A percentile compares a stretch with the other conserved stretches of the same genome.
Evolutionary conservation across 129 eudicot species (phyloP).

Genomic region (Erigeron canadensis): DNA sequence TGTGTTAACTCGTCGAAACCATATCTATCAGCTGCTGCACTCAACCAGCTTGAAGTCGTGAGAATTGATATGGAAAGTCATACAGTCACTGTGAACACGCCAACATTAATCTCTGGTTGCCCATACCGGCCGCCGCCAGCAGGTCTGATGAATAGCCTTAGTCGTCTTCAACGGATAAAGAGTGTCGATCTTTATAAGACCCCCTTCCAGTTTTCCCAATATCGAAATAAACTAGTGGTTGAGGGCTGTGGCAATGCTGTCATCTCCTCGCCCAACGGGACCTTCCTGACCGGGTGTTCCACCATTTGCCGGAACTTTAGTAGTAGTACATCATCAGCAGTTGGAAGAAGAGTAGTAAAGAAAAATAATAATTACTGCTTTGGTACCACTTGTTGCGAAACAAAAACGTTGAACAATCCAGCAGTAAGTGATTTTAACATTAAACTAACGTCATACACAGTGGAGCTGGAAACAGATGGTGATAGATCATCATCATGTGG

Average conservation of each 20-base stretch:
- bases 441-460: neutral
- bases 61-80: neutral
- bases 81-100: conserved; percentile 15
- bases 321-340: too few relatives aligned
- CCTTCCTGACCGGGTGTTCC: conserved; percentile 14
- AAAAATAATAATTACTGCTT: neutral
- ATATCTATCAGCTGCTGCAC: conserved; percentile 6
- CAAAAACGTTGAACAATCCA: neutral
- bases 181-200: conserved; percentile 1
- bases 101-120: neutral
- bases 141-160: too few relatives aligned
- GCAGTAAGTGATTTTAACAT: neutral
- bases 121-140: too few relatives aligned
- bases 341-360: too few relatives aligned
- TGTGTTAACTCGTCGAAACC: conserved; percentile 13
- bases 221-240: neutral
- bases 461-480: neutral
- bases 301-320: neutral
- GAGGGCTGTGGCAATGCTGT: conserved; percentile 22
- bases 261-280: neutral
- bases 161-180: too few relatives aligned
- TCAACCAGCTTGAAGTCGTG: conserved; percentile 1
- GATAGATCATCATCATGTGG: neutral
- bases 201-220: conserved; percentile 15
- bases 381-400: conserved; percentile 24